These are phyloP conservation scores for Tetraselmis chui DNA, from an alignment of 139 green algal species.

Conservation along the genomic window DNA sequence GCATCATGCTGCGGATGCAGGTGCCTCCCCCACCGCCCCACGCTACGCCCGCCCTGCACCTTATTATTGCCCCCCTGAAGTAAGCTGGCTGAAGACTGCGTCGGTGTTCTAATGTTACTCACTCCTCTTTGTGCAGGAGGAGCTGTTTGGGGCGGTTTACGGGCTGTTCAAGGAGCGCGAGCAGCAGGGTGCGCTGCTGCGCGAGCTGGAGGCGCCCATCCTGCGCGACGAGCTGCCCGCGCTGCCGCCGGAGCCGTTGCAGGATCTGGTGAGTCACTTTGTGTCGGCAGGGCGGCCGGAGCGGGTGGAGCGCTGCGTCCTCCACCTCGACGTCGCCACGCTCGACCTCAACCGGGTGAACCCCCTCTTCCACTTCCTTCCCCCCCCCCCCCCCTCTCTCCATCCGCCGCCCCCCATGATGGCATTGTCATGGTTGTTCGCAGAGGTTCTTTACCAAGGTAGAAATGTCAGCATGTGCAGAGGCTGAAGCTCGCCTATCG, in stretches of 20 bases:
- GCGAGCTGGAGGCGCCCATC: slow-evolving; percentile 44
- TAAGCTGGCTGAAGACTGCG: too few species aligned
- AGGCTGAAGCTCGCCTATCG: too few species aligned
- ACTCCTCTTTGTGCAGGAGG: not conserved
- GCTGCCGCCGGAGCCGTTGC: slow-evolving; percentile 45
- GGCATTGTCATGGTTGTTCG: too few species aligned
- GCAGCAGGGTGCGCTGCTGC: slow-evolving; percentile 32
- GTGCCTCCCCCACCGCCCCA: too few species aligned
- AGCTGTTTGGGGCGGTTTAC: not conserved
- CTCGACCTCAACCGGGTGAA: slow-evolving; percentile 85
- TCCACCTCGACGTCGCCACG: slow-evolving; percentile 74
- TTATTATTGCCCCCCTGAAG: too few species aligned
- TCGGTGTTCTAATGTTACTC: too few species aligned
- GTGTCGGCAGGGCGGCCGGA: slow-evolving; percentile 30
- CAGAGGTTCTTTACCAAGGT: too few species aligned
- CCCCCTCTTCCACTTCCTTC: not conserved
- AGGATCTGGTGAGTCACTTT: slow-evolving; percentile 76
- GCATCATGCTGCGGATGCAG: not conserved
- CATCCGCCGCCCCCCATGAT: too few species aligned
- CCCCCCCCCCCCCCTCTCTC: slow-evolving; percentile 12
- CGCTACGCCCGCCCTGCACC: too few species aligned
- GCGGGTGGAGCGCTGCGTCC: slow-evolving; percentile 73
- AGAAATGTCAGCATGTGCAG: too few species aligned
- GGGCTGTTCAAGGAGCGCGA: slow-evolving; percentile 4
- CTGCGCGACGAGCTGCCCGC: slow-evolving; percentile 41